These are phyloP conservation scores for Bryoerythrophyllum caledonicum DNA, from an alignment of 225 moss, liverwort and hornwort species.

Conservation along the genomic window DNA sequence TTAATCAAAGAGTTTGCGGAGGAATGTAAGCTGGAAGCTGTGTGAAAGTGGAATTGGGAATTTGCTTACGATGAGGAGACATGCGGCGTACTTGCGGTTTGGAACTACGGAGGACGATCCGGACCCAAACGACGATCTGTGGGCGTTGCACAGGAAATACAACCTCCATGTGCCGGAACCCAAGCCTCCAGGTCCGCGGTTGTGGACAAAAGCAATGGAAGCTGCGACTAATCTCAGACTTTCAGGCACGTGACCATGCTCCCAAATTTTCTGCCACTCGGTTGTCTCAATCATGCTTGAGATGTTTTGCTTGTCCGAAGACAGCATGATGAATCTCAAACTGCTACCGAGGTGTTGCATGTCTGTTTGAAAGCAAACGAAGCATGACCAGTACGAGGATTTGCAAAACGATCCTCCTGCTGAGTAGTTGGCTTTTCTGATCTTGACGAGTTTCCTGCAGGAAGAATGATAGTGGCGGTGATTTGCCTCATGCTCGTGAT, in stretches of 20 bases:
- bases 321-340: no score
- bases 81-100: constrained; percentile 13
- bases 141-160: constrained; percentile 34
- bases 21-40: background rate
- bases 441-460: constrained; percentile 1
- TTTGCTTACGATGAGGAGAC: constrained; percentile 25
- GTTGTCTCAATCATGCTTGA: background rate
- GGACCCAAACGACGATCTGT: constrained; percentile 39
- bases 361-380: no score
- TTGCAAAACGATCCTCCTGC: no score
- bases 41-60: background rate
- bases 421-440: background rate
- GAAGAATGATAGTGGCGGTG: constrained; percentile 15
- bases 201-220: constrained; percentile 19
- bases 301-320: no score
- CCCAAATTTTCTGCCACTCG: background rate
- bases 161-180: background rate
- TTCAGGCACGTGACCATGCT: background rate
- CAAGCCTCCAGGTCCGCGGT: background rate
- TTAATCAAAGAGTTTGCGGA: no score
- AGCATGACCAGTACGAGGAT: no score
- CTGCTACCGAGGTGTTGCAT: no score
- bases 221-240: constrained; percentile 9
- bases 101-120: constrained; percentile 23
- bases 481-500: constrained; percentile 33